Percentiles rank a stretch among this genome's conserved stretches.
phyloP scores from a whole-genome alignment of 192 early-diverging fungal genomes.

The Funneliformis mosseae region DNA sequence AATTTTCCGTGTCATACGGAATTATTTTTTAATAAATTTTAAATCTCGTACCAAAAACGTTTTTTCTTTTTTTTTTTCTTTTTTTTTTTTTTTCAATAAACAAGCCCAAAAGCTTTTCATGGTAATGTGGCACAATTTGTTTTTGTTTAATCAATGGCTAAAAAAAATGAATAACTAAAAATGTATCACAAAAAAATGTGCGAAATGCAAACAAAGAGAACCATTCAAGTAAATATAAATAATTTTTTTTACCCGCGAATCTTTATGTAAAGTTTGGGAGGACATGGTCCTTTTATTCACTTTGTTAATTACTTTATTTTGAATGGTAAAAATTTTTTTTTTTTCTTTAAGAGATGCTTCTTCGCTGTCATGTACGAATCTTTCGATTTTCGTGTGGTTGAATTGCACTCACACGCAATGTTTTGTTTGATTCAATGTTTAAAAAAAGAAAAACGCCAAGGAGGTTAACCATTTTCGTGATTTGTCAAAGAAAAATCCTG shows the following conservation, averaged over 20 bases:
- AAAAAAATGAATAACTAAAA: not conserved
- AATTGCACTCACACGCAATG: not conserved
- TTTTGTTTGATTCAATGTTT: not conserved
- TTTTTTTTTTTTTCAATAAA: too few relatives aligned
- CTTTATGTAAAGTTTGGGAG: not conserved
- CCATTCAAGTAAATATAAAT: not conserved
- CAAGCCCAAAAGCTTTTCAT: not conserved
- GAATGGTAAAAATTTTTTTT: not conserved
- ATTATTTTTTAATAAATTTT: too few relatives aligned
- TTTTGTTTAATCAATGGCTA: not conserved
- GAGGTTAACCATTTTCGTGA: not conserved
- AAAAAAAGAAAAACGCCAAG: not conserved
- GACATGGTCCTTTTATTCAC: not conserved
- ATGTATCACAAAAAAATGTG: not conserved
- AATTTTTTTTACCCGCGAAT: not conserved
- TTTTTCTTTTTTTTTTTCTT: too few relatives aligned
- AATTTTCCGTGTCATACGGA: not conserved
- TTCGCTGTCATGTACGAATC: too few relatives aligned
- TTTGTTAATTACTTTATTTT: too few relatives aligned
- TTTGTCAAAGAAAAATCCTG: not conserved
- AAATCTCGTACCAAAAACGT: too few relatives aligned
- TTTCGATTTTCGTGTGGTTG: too few relatives aligned
- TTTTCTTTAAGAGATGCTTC: not conserved
- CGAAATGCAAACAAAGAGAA: not conserved
- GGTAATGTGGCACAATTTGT: not conserved